Base-by-base conservation (phyloP, 2,329 filamentous ascomycete genomes). In the Nothomitra cinnamomea region DNA sequence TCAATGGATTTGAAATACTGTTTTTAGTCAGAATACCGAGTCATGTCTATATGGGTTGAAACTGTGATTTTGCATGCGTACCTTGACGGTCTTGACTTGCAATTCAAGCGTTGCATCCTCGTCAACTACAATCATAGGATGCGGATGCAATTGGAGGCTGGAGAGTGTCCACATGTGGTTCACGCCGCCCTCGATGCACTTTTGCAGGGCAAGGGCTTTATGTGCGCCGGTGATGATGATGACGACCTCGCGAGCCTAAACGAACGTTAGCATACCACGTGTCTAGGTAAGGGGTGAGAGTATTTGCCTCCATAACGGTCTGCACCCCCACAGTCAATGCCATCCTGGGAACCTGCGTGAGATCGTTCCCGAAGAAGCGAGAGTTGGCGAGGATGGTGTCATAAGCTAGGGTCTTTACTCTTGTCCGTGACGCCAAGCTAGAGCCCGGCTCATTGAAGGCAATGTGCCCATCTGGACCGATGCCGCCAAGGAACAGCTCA, bases 101-200 rank as follows among this genome's bases (percentile, higher is more conserved):
- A 86, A 70, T 65, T 85, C 82, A 13, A 83, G 69, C 1, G 82
- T 86, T 15, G 82, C 82, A 63, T 90, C 85, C 61, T 90, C 85
- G 61, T 94, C 87, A 47, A 84, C 85, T 8, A 90, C 85, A 59
- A 92, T 80, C 73, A 92, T 80, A 53, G 86, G 82, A 61, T 89
- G 83, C 2, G 80, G 82, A 65, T 92, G 87, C 57, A 90, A 70
- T 65, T 94, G 87, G 42, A 94, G 72, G 53, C 79, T 80, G 7
- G 85, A 90, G 5, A 92, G 74, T 1, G 87, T 90, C 86, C 87
- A 94, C 84, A 90, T 90, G 69, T 92, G 87, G 66, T 88, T 90
- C 57, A 94, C 78, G 28, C 83, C 83, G 54, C 83, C 82, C 66
- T 94, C 87, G 58, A 94, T 78, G 60, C 84, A 88, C 61, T 80